Base-by-base conservation (phyloP, 331 rosid genomes). In the Malus hybrid region DNA sequence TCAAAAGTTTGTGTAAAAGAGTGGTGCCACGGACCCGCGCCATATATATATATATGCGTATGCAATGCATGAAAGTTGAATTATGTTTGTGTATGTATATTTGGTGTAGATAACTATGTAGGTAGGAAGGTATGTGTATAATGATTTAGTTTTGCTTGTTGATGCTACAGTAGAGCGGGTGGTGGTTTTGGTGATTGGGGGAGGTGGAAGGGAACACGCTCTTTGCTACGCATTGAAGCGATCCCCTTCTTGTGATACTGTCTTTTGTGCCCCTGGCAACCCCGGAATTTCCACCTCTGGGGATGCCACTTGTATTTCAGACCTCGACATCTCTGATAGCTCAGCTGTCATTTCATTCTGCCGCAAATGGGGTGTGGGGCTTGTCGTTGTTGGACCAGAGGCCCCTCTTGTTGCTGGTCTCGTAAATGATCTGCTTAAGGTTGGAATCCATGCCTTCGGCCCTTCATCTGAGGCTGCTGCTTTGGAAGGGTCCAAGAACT, bases 391-490 rank as follows among this genome's bases (percentile, higher is more conserved):
- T 50, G 99, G 99, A 62, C 99, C 99, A 0, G 99, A 94, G 93
- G 97, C 91, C 26, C 97, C 97, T 64, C 97, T 94, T 65, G 96
- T 90, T 80, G 74, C 93, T 4, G 97, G 99, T 52, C 85, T 94
- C 56, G 84, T 86, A 29, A 94, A 94, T 75, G 86, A 90, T 71
- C 83, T 94, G 67, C 80, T 74, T 52, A 68, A 84, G 84, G 92
- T 83, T 65, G 97, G 91, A 77, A 90, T 92, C 73, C 92, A 90
- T 67, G 78, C 99, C 42, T 94, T 94, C 83, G 97, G 99, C 60
- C 99, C 99, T 14, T 90, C 99, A 34, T 91, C 97, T 4, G 97
- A 94, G 88, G 97, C 97, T 63, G 92, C 97, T 86, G 96, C 97
- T 56, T 86, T 94, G 83, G 99, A 92, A 84, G 99, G 99, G 71